Evolutionary conservation across 2,329 filamentous ascomycete genomes (phyloP), one percentile per base, ranked within the genome.

Genomic region (Thielaviopsis euricoi): DNA sequence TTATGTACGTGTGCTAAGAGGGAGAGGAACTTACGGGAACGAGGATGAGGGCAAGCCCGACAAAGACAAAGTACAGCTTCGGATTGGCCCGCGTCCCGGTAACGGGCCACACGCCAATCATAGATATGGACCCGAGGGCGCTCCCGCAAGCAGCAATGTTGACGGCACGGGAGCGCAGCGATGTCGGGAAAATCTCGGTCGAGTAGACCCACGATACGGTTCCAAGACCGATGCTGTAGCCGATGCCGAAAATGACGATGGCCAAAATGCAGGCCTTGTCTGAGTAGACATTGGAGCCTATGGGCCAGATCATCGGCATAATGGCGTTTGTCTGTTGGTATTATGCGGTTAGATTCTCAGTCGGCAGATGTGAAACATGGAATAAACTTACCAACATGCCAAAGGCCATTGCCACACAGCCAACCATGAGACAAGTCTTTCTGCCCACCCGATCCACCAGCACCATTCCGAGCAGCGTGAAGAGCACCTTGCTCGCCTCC

Each of bases 131-230:
- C 0, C 77, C 79, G 43, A 80, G 71, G n/a, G 78, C 73, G 22
- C 76, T 76, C 0, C 72, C 76, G 0, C 76, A 76, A 0, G 78
- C 76, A 0, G 77, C 72, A 46, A 81, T 71, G 64, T 77, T 81
- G 55, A 81, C 71, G 2, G 78, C 78, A 0, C 75, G 72, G 2
- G 78, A 77, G 12, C 78, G 75, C n/a, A 79, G 70, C 5, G 76
- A 69, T 0, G 78, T 80, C 2, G 78, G 78, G 63, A 82, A 81
- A 61, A 81, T 81, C 72, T 82, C 78, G 0, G 77, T 73, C n/a
- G 76, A 76, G 61, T 81, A 81, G 0, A 81, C 76, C 78, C 78
- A 82, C 0, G 77, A 71, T 0, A 76, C 74, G 0, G 78, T 76
- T 0, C 78, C 78, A 50, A 81, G 79, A 0, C 78, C 76, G 61